Evolutionary conservation across 2,329 filamentous ascomycete species (phyloP).

Genomic region (Neophaeococcomyces mojaviensis): DNA sequence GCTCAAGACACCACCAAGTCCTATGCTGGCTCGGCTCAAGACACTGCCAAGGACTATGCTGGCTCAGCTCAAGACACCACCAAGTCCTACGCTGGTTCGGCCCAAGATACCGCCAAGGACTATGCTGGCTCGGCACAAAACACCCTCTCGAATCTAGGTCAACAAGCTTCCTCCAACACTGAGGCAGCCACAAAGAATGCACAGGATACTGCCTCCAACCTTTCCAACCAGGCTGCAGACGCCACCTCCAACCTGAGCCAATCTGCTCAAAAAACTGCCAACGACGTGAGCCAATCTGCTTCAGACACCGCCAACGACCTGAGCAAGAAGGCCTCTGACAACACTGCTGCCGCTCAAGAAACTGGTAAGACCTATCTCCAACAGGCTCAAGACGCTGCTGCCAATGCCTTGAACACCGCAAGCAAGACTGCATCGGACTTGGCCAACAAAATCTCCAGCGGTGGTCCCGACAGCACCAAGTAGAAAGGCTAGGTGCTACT

Average conservation of each 20-base stretch:
- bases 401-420: slow-evolving; percentile 19
- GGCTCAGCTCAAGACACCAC: slow-evolving; percentile 10
- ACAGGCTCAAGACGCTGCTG: slow-evolving; percentile 19
- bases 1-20: slow-evolving; percentile 10
- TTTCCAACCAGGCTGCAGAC: neutral
- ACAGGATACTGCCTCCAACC: neutral
- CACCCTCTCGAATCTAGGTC: slow-evolving; percentile 1
- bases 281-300: neutral
- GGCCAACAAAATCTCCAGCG: slow-evolving; percentile 11
- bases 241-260: neutral
- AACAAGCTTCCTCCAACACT: slow-evolving; percentile 1
- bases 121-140: slow-evolving; percentile 5
- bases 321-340: neutral
- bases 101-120: slow-evolving; percentile 10
- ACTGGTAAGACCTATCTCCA: slow-evolving; percentile 10
- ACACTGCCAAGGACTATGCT: slow-evolving; percentile 10
- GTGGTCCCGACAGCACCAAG: slow-evolving; percentile 2
- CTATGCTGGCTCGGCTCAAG: slow-evolving; percentile 12
- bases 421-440: slow-evolving; percentile 16
- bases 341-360: neutral
- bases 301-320: slow-evolving; percentile 6
- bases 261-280: slow-evolving; percentile 4
- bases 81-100: slow-evolving; percentile 11
- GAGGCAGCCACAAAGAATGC: neutral
- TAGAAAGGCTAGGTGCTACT: neutral